Evolutionary conservation across 495 filamentous ascomycete species (phyloP).

Genomic region (Talaromyces liani): DNA sequence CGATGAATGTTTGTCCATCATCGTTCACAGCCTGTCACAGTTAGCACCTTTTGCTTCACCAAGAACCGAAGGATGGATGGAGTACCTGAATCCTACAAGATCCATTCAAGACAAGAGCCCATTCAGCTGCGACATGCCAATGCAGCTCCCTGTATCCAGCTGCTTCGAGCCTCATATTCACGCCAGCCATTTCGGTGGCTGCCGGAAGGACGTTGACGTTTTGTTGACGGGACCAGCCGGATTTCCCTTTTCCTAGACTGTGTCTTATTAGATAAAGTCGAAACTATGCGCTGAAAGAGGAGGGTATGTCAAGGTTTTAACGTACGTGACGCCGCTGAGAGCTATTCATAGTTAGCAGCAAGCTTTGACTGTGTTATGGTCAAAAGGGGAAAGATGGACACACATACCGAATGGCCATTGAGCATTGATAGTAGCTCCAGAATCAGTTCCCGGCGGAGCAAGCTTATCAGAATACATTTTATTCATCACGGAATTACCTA

Average conservation of each 20-base stretch:
- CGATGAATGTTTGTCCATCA: constrained; percentile 55
- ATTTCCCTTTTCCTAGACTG: constrained; percentile 43
- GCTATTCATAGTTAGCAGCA: constrained; percentile 14
- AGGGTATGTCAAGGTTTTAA: background rate
- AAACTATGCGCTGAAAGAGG: background rate
- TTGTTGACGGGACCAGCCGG: constrained; percentile 67
- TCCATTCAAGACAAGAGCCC: constrained; percentile 60
- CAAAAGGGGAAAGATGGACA: background rate
- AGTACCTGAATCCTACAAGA: constrained; percentile 46
- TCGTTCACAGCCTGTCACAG: constrained; percentile 45
- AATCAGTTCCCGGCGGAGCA: constrained; percentile 60
- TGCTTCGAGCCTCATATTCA: constrained; percentile 67
- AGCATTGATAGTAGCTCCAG: constrained; percentile 54
- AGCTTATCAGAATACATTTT: constrained; percentile 58
- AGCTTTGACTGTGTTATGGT: background rate
- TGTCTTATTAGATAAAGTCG: no score
- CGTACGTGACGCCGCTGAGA: constrained; percentile 51
- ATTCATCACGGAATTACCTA: constrained; percentile 52
- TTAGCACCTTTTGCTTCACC: background rate
- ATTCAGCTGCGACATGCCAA: constrained; percentile 65
- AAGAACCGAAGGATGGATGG: background rate
- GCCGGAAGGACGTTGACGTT: constrained; percentile 55
- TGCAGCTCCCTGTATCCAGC: constrained; percentile 63
- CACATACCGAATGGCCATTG: constrained; percentile 62
- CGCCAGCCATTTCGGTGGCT: constrained; percentile 64